Evolutionary conservation across 441 rosid species (phyloP).

Genomic region (Metrosideros polymorpha): DNA sequence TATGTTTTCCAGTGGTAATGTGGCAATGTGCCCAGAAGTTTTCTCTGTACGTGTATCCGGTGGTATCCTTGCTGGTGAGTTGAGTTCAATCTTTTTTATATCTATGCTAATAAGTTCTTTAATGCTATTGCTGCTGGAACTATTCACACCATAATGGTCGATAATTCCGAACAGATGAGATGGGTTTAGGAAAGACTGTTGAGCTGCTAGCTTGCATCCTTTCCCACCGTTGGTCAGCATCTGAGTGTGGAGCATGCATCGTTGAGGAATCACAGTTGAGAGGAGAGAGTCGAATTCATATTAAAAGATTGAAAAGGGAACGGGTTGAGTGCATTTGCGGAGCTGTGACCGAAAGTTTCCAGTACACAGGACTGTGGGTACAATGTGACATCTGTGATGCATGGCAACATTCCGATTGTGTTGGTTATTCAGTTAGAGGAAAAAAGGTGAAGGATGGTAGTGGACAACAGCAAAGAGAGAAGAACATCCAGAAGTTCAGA

Average conservation of each 20-base stretch:
- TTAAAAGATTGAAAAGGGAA: slow-evolving; percentile 68
- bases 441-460: slow-evolving; percentile 23
- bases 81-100: background rate
- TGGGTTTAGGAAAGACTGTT: slow-evolving; percentile 98
- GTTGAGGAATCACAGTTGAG: slow-evolving; percentile 15
- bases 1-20: slow-evolving; percentile 56
- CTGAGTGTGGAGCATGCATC: slow-evolving; percentile 22
- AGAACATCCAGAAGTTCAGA: slow-evolving; percentile 14
- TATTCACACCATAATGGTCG: slow-evolving; percentile 17
- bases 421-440: slow-evolving; percentile 80
- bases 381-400: slow-evolving; percentile 97
- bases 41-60: slow-evolving; percentile 56
- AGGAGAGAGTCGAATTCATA: slow-evolving; percentile 30
- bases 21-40: slow-evolving; percentile 48
- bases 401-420: slow-evolving; percentile 99
- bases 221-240: slow-evolving; percentile 53
- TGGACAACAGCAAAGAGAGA: slow-evolving; percentile 13
- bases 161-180: slow-evolving; percentile 63
- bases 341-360: slow-evolving; percentile 83
- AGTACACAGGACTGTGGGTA: slow-evolving; percentile 84
- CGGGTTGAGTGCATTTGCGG: slow-evolving; percentile 97
- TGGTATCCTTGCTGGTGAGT: slow-evolving; percentile 94
- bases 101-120: background rate
- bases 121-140: slow-evolving; percentile 1
- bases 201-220: slow-evolving; percentile 92